Evolutionary conservation across 2,329 filamentous ascomycete species (phyloP).

Genomic region (Aspergillus pseudonomiae): DNA sequence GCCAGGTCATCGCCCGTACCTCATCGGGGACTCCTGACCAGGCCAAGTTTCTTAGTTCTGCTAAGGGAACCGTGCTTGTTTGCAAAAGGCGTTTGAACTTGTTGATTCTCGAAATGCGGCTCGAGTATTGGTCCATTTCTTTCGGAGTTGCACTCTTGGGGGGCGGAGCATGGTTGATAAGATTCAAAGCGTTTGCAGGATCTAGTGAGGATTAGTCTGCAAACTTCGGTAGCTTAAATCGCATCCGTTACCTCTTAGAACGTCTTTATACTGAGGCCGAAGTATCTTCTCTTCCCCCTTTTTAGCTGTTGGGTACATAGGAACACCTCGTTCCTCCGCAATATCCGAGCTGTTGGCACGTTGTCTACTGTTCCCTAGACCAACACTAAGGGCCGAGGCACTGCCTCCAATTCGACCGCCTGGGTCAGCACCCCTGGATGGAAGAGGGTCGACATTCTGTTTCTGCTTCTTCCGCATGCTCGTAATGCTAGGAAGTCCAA

Average conservation of each 20-base stretch:
- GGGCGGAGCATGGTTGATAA: constrained; percentile 83
- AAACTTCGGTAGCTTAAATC: not conserved
- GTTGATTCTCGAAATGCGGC: constrained; percentile 90
- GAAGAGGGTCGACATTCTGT: constrained; percentile 40
- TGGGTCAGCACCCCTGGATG: constrained; percentile 49
- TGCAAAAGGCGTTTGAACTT: constrained; percentile 98
- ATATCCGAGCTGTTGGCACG: constrained; percentile 91
- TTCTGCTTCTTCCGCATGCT: constrained; percentile 79
- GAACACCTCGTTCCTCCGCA: constrained; percentile 80
- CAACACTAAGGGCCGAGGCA: constrained; percentile 32
- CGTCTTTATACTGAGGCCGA: constrained; percentile 96
- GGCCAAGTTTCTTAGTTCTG: constrained; percentile 80
- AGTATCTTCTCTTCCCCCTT: constrained; percentile 94
- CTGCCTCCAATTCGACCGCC: constrained; percentile 34
- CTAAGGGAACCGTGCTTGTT: constrained; percentile 81
- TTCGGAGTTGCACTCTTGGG: constrained; percentile 76
- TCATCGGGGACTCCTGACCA: constrained; percentile 96
- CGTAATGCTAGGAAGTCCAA: constrained; percentile 87
- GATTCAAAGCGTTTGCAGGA: constrained; percentile 90
- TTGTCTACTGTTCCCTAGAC: constrained; percentile 54
- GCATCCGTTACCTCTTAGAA: constrained; percentile 64
- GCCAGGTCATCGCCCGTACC: constrained; percentile 98
- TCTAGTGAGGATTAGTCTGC: constrained; percentile 40
- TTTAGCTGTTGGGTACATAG: constrained; percentile 83
- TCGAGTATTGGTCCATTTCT: constrained; percentile 82